Evolutionary conservation across 306 rosid species (phyloP).

Genomic region (Trifolium dubium): DNA sequence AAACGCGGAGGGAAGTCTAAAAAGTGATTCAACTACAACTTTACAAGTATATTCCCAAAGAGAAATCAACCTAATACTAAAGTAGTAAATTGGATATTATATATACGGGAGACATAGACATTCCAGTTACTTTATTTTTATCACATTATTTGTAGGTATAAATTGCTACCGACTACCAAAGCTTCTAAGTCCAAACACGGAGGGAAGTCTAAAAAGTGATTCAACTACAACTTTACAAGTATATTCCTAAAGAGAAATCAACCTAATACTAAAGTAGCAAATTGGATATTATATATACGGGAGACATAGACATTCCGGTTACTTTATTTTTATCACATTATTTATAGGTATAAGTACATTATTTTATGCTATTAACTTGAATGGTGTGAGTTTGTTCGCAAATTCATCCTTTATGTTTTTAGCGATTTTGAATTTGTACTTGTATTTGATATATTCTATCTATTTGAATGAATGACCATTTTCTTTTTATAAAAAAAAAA

Average conservation of each 20-base stretch:
- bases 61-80: conserved; percentile 46
- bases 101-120: not conserved
- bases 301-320: too few relatives aligned
- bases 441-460: too few relatives aligned
- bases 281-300: conserved; percentile 31
- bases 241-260: conserved; percentile 61
- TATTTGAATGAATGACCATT: too few relatives aligned
- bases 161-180: conserved; percentile 43
- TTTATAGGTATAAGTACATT: too few relatives aligned
- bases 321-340: too few relatives aligned
- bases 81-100: conserved; percentile 46
- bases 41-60: conserved; percentile 63
- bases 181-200: conserved; percentile 53
- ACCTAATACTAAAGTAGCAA: conserved; percentile 47
- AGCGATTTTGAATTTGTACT: too few relatives aligned
- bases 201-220: conserved; percentile 56
- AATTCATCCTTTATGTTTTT: too few relatives aligned
- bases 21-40: conserved; percentile 57
- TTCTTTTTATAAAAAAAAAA: not conserved
- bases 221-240: conserved; percentile 55
- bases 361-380: too few relatives aligned
- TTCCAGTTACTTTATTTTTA: too few relatives aligned
- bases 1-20: conserved; percentile 57
- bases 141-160: not conserved
- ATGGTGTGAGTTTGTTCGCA: too few relatives aligned